Percentiles rank a stretch among this genome's conserved stretches.
Conservation (phyloP, 2,329 filamentous ascomycete genomes). For the Aphanoascus verrucosus region DNA sequence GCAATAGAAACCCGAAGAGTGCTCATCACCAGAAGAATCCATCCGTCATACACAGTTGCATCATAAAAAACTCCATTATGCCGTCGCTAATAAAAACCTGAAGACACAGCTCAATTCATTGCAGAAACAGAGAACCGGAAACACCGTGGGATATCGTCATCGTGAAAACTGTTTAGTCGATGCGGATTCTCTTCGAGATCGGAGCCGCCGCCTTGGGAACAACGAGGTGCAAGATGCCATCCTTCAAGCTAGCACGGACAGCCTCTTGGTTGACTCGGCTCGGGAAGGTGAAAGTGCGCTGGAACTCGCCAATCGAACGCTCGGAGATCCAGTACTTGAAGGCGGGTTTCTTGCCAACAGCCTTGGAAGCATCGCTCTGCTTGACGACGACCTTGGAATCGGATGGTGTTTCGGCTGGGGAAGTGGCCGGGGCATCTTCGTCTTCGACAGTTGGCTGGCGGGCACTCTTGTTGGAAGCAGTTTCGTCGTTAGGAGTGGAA, state of each 20-base stretch:
- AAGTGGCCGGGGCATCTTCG: slow-evolving; percentile 19
- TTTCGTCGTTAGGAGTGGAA: slow-evolving; percentile 12
- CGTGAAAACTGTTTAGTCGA: slow-evolving; percentile 33
- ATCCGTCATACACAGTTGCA: too few species aligned
- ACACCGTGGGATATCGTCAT: background rate
- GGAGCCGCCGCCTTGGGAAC: slow-evolving; percentile 46
- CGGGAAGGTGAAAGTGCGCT: slow-evolving; percentile 48
- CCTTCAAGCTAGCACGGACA: slow-evolving; percentile 49
- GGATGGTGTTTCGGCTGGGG: slow-evolving; percentile 13
- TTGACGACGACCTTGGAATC: slow-evolving; percentile 21
- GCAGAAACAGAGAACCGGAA: background rate
- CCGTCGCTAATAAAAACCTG: too few species aligned
- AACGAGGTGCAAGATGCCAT: slow-evolving; percentile 46
- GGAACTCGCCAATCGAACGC: slow-evolving; percentile 48
- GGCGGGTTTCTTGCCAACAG: slow-evolving; percentile 17
- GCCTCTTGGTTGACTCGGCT: slow-evolving; percentile 46
- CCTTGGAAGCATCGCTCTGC: slow-evolving; percentile 17
- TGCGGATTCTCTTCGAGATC: slow-evolving; percentile 42
- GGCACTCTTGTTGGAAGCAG: slow-evolving; percentile 21
- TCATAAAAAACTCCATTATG: too few species aligned
- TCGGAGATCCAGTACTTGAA: slow-evolving; percentile 47
- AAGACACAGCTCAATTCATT: background rate
- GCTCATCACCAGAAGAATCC: background rate
- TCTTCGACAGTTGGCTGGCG: slow-evolving; percentile 46
- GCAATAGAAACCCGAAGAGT: background rate